Percentiles rank a stretch among this genome's conserved stretches.
phyloP scores from a whole-genome alignment of 2,329 filamentous ascomycete species.

The Aurifilum marmelostoma region DNA sequence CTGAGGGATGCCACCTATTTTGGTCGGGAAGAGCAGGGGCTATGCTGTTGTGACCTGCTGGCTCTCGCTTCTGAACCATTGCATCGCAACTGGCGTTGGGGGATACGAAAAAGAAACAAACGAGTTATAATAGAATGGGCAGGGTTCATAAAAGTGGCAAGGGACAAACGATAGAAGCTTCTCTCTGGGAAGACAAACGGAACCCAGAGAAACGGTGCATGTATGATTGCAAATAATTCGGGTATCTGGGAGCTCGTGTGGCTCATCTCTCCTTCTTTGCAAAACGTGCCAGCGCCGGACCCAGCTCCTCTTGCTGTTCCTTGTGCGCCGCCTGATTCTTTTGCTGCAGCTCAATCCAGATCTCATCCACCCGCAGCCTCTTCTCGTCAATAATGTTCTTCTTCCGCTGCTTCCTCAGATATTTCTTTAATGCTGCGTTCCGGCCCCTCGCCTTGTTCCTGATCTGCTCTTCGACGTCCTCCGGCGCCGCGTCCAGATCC shows the following conservation, averaged over 20 bases:
- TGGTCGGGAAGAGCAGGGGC: not conserved
- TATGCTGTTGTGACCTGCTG: not conserved
- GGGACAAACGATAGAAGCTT: not conserved
- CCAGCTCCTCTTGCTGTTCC: slow-evolving; percentile 73
- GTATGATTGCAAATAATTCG: slow-evolving; percentile 20
- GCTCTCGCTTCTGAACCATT: not conserved
- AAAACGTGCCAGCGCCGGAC: slow-evolving; percentile 85
- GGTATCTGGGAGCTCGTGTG: slow-evolving; percentile 35
- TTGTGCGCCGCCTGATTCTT: slow-evolving; percentile 64
- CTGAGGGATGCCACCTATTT: slow-evolving; percentile 42
- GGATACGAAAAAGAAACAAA: slow-evolving; percentile 7
- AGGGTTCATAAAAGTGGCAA: not conserved
- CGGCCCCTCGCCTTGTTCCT: slow-evolving; percentile 83
- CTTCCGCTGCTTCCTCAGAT: slow-evolving; percentile 86
- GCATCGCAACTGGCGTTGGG: slow-evolving; percentile 27
- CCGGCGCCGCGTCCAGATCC: slow-evolving; percentile 73
- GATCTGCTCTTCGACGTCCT: slow-evolving; percentile 62
- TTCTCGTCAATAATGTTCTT: slow-evolving; percentile 97
- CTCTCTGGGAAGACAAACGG: not conserved
- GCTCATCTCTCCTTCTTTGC: slow-evolving; percentile 63
- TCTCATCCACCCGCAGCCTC: slow-evolving; percentile 80
- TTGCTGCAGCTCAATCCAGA: slow-evolving; percentile 73
- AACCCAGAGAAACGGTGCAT: not conserved
- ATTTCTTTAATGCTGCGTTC: slow-evolving; percentile 86
- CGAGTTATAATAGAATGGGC: not conserved